These are phyloP conservation scores for Fusarium staphyleae DNA, from an alignment of 2,329 filamentous ascomycete species.

Conservation along the genomic window DNA sequence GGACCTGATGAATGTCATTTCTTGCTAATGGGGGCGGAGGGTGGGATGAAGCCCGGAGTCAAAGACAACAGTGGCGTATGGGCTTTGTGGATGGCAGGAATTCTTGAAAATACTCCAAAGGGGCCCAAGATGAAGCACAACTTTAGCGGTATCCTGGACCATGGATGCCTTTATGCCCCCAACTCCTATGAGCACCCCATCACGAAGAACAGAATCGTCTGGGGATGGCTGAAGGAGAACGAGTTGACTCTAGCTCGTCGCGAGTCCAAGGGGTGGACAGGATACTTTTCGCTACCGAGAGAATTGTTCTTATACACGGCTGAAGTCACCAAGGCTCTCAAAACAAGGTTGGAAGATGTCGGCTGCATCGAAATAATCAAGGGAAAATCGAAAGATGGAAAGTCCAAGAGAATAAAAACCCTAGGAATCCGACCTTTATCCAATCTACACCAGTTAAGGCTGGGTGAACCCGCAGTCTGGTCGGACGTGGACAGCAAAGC, in stretches of 20 bases:
- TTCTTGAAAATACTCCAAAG: slow-evolving; percentile 22
- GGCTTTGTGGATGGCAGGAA: slow-evolving; percentile 54
- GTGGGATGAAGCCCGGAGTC: slow-evolving; percentile 39
- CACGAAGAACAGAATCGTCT: slow-evolving; percentile 51
- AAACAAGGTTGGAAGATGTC: slow-evolving; percentile 48
- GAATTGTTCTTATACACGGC: slow-evolving; percentile 51
- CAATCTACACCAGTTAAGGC: slow-evolving; percentile 34
- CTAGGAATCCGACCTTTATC: slow-evolving; percentile 47
- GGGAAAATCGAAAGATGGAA: not conserved
- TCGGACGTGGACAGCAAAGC: not conserved
- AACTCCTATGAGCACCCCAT: slow-evolving; percentile 57
- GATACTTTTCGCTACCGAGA: slow-evolving; percentile 55
- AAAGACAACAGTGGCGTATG: slow-evolving; percentile 24
- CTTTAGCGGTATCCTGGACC: slow-evolving; percentile 56
- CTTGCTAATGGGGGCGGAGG: slow-evolving; percentile 56
- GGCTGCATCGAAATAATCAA: slow-evolving; percentile 48
- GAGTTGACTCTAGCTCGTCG: slow-evolving; percentile 53
- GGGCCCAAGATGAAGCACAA: slow-evolving; percentile 43
- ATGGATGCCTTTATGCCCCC: slow-evolving; percentile 57
- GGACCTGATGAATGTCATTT: slow-evolving; percentile 46
- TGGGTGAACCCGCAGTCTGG: slow-evolving; percentile 20
- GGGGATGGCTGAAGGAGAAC: slow-evolving; percentile 60
- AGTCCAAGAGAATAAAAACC: slow-evolving; percentile 51
- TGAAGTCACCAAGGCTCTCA: slow-evolving; percentile 47
- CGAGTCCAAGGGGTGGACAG: slow-evolving; percentile 57